Evolutionary conservation across 2,329 filamentous ascomycete genomes (phyloP), one percentile per base, ranked within the genome.

Genomic region (Fusarium sarcochroum): DNA sequence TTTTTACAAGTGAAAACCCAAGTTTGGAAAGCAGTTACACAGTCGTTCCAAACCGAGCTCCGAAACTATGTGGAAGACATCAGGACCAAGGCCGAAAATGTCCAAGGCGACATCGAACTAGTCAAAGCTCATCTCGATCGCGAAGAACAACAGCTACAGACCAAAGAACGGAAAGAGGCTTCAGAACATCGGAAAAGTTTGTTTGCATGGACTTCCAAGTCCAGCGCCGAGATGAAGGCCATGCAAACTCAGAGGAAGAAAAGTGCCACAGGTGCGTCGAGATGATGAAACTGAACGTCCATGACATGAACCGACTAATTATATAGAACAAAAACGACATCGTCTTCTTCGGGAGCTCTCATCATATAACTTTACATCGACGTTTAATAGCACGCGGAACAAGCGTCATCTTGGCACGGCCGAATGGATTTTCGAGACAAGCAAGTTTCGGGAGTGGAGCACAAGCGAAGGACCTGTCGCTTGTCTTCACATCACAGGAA

Each of bases 371-470:
- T 54, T 59, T 14, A 61, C 42, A 1, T 45, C 56, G 0, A 38
- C 44, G 1, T 69, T 70, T 17, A 62, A 58, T 0, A 56, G 37
- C 3, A 46, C 40, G 4, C 56, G 63, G 2, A 70, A 58, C 2
- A 68, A 65, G 1, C 68, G 68, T 1, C 66, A 70, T 21, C 7
- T 47, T 0, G 59, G 66, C 8, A 70, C 68, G 0, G 66, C 63
- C 0, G 44, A 66, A 3, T 71, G 66, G 68, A 44, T 52, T 2
- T 52, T 71, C 1, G 20, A 52, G 1, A 46, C 47, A 1, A 13
- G 10, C 0, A 41, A 70, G 6, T 71, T 59, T 4, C 21, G 48
- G 4, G 13, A 23, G 17, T 70, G 66, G 66, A 1, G 6, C 4
- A 9, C 6, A 3, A 20, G n/a, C 6, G 9, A 52, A 0, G 4